phyloP scores from a whole-genome alignment of 257 asterid species.

The Striga asiatica region DNA sequence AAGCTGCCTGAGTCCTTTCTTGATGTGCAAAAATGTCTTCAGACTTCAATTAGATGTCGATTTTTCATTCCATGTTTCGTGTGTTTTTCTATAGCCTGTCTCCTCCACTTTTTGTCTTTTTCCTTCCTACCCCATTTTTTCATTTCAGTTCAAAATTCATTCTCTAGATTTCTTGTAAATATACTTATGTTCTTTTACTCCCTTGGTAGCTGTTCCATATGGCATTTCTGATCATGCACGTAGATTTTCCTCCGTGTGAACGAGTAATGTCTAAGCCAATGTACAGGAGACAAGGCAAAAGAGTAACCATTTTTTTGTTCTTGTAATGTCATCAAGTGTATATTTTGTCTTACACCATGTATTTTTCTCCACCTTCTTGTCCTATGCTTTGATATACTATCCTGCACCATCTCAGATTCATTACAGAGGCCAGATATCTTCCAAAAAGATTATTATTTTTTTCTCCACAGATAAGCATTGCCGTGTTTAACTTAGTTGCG shows the following conservation, averaged over 20 bases:
- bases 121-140: no score
- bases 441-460: no score
- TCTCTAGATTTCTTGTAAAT: no score
- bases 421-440: background rate
- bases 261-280: background rate
- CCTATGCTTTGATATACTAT: background rate
- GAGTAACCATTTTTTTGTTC: background rate
- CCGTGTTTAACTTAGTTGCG: no score
- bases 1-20: constrained; percentile 25
- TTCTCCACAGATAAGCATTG: no score
- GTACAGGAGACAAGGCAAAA: background rate
- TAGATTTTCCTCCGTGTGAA: background rate
- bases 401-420: constrained; percentile 1
- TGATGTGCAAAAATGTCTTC: constrained; percentile 21
- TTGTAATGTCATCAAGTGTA: background rate
- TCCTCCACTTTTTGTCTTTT: no score
- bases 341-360: background rate
- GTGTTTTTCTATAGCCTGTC: constrained; percentile 21
- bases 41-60: constrained; percentile 15
- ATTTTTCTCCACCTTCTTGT: background rate
- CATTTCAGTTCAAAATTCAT: no score
- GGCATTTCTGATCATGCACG: constrained; percentile 4
- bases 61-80: constrained; percentile 18
- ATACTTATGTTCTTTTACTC: no score
- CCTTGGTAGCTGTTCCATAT: background rate